A percentile compares a stretch with the other conserved stretches of the same genome.
phyloP scores from a whole-genome alignment of 2,329 filamentous ascomycete genomes.

The Colletotrichum viniferum region DNA sequence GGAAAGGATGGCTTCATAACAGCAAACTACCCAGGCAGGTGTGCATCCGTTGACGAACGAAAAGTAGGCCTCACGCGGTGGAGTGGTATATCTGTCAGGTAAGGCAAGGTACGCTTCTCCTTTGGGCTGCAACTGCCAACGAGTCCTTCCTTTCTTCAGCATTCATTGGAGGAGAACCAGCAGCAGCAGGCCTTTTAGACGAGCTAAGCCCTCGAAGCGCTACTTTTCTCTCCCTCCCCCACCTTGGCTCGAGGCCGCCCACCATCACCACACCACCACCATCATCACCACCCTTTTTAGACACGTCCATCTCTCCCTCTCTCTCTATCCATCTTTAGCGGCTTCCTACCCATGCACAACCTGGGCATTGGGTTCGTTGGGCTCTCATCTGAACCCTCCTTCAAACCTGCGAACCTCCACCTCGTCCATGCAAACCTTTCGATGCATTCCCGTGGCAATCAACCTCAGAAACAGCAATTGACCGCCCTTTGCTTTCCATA shows the following conservation, averaged over 20 bases:
- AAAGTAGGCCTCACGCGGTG: not conserved
- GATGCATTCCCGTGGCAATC: not conserved
- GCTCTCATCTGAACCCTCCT: not conserved
- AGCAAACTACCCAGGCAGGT: not conserved
- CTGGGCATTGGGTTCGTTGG: slow-evolving; percentile 16
- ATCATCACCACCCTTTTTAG: not conserved
- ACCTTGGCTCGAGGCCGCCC: slow-evolving; percentile 1
- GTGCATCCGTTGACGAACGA: not conserved
- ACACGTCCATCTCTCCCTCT: not conserved
- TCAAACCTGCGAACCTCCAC: slow-evolving; percentile 11
- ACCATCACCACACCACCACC: not conserved
- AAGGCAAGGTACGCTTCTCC: not conserved
- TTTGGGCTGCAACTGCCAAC: slow-evolving; percentile 1
- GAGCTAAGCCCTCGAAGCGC: not conserved
- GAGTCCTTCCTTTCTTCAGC: not conserved
- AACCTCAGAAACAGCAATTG: slow-evolving; percentile 2
- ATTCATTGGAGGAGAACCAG: not conserved
- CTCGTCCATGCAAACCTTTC: not conserved
- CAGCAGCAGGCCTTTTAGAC: not conserved
- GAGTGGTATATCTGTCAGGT: not conserved
- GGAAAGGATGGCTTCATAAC: not conserved
- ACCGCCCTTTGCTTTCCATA: slow-evolving; percentile 13
- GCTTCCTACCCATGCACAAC: not conserved
- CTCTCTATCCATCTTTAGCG: not conserved
- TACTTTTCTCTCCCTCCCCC: not conserved